Evolutionary conservation across 2,329 filamentous ascomycete genomes (phyloP), one percentile per base, ranked within the genome.

Genomic region (Cladorrhinum sp.): DNA sequence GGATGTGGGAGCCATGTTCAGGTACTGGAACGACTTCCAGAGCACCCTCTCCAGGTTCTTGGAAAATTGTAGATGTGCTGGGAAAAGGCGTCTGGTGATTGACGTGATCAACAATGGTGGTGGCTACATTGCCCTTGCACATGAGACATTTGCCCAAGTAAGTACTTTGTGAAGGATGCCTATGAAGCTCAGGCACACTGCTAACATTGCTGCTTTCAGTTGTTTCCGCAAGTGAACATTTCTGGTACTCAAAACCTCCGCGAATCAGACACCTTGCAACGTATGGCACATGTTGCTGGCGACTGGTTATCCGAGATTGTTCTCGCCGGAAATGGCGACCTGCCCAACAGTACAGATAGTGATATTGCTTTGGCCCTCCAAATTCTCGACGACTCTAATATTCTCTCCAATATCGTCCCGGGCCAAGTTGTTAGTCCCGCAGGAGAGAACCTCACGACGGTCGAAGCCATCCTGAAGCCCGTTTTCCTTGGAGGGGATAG

Each of bases 71-170:
- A 77, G 78, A 48, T 64, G 70, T 1, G 74, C 75, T 1, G 76
- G 78, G 1, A 86, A 85, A 69, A 82, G 76, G 1, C 86, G 83
- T 69, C 75, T 90, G 4, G 77, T 90, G 27, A 81, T 90, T 61
- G 88, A 90, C 64, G 68, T 90, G 6, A 79, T 82, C 3, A 78
- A 75, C 1, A 91, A 90, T 64, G 76, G 76, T 0, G 87, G 87
- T 41, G 87, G 87, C 1, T 71, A 72, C 50, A 68, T 84, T 13
- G 66, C 74, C 7, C 74, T 78, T 7, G 80, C 78, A 1, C 77
- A 76, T 50, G 78, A 81, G 49, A 66, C 80, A 0, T 86, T 86
- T 68, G 72, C 73, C 8, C 69, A 77, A 25, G 59, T 65, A 24
- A n/a, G 58, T 58, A n/a, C n/a, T n/a, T n/a, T n/a, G n/a, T n/a